phyloP scores from a whole-genome alignment of 805 yeast genomes.

The Saccharomycopsis sp. region DNA sequence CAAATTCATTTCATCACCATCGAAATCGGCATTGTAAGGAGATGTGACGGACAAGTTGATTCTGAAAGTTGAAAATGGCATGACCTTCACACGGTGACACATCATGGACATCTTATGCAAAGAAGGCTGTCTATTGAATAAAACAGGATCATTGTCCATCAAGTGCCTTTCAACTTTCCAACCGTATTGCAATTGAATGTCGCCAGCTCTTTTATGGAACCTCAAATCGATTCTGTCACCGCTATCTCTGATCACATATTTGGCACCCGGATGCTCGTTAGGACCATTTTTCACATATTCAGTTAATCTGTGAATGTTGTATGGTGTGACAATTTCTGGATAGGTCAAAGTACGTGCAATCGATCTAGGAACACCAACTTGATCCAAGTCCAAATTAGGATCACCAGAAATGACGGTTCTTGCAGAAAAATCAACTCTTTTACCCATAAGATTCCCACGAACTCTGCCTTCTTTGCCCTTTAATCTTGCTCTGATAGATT shows the following conservation, averaged over 20 bases:
- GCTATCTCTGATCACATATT: slow-evolving; percentile 93
- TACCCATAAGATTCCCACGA: slow-evolving; percentile 98
- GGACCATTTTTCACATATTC: slow-evolving; percentile 96
- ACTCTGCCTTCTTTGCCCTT: slow-evolving; percentile 99
- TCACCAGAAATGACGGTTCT: slow-evolving; percentile 99
- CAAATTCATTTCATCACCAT: slow-evolving; percentile 99
- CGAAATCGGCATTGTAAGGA: slow-evolving; percentile 99
- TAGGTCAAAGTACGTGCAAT: slow-evolving; percentile 93
- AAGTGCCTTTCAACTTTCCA: slow-evolving; percentile 99
- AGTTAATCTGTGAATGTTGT: slow-evolving; percentile 87
- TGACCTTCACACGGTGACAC: slow-evolving; percentile 97
- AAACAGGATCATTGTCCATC: slow-evolving; percentile 95
- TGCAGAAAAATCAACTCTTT: slow-evolving; percentile 98
- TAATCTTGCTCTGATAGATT: slow-evolving; percentile 96
- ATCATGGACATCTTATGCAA: slow-evolving; percentile 99
- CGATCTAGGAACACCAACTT: slow-evolving; percentile 97
- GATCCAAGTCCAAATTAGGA: slow-evolving; percentile 94
- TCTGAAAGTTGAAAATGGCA: slow-evolving; percentile 98
- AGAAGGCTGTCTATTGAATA: slow-evolving; percentile 98
- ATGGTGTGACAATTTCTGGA: slow-evolving; percentile 97
- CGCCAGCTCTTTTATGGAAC: slow-evolving; percentile 97
- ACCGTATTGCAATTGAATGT: slow-evolving; percentile 93
- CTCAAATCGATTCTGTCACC: slow-evolving; percentile 98
- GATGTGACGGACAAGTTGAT: slow-evolving; percentile 94
- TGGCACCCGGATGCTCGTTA: slow-evolving; percentile 99